phyloP scores from a whole-genome alignment of 371 early-diverging fungal species.

The Lichtheimia corymbifera region DNA sequence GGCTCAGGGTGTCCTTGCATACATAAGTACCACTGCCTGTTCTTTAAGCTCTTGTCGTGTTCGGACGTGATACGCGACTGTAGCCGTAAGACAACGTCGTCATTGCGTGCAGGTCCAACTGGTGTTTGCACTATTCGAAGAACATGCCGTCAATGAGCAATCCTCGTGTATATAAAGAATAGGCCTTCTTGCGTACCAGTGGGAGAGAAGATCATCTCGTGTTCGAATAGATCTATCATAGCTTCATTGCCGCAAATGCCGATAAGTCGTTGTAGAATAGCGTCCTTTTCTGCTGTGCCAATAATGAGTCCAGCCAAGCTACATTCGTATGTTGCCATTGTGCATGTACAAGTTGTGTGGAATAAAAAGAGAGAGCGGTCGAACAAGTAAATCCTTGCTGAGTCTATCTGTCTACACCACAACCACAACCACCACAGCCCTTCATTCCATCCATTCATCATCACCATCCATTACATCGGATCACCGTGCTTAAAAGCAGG shows the following conservation, averaged over 20 bases:
- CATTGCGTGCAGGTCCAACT: constrained; percentile 50
- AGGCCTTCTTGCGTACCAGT: constrained; percentile 26
- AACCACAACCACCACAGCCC: too few relatives aligned
- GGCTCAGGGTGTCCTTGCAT: constrained; percentile 54
- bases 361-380: too few relatives aligned
- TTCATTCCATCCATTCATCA: too few relatives aligned
- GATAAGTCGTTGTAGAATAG: constrained; percentile 34
- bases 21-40: constrained; percentile 49
- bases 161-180: not conserved
- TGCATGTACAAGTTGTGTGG: not conserved
- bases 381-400: too few relatives aligned
- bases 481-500: too few relatives aligned
- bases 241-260: constrained; percentile 51
- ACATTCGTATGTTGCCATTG: constrained; percentile 49
- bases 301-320: constrained; percentile 45
- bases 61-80: constrained; percentile 42
- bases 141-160: not conserved
- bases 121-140: constrained; percentile 42
- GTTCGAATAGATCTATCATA: constrained; percentile 42
- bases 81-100: constrained; percentile 49
- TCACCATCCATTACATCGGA: too few relatives aligned
- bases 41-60: constrained; percentile 41
- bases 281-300: constrained; percentile 38
- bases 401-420: too few relatives aligned
- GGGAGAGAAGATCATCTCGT: constrained; percentile 49